Evolutionary conservation across 768 basidiomycete species (phyloP), one percentile per base, ranked within the genome.

Genomic region (Mycena floridula): DNA sequence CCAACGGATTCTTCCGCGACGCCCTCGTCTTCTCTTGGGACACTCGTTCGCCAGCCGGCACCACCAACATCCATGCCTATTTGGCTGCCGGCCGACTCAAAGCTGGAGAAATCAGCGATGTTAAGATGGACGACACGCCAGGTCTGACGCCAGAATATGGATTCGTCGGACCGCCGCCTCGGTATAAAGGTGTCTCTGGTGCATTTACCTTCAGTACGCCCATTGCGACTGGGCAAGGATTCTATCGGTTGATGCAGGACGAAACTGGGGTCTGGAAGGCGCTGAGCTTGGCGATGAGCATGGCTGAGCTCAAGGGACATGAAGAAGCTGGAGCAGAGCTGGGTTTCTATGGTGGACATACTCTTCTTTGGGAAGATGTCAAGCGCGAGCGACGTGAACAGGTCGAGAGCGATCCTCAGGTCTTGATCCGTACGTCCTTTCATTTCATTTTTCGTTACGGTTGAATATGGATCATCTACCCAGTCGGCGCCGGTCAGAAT

Each of bases 11-110:
- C 58, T 59, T 71, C 25, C 60, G 69, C 7, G 71, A 75, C 49
- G 43, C 68, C 25, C 63, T 74, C 39, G 57, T 62, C 12, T 68
- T 76, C 50, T 63, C 64, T 2, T 74, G 72, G 73, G 60, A 68
- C 49, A 60, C 58, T 25, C 65, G 69, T 20, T 51, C 69, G 3
- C 57, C 72, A 8, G 48, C 54, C 18, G 67, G 67, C 4, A 56
- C 37, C 15, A 55, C 57, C 1, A 62, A 62, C 38, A 68, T 73
- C 18, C 35, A 53, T 1, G 35, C 50, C 0, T 70, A 68, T 42
- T 56, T 73, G 6, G 23, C 42, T 1, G n/a, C n/a, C n/a, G 46
- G 54, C 16, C n/a, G n/a, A n/a, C n/a, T n/a, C n/a, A 50, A 48
- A 1, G 43, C 52, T 4, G 15, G 26, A 13, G n/a, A n/a, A n/a